Percentiles rank a stretch among this genome's conserved stretches.
These are phyloP conservation scores for Arabidopsis suecica DNA, from an alignment of 345 rosid genomes.

Conservation along the genomic window DNA sequence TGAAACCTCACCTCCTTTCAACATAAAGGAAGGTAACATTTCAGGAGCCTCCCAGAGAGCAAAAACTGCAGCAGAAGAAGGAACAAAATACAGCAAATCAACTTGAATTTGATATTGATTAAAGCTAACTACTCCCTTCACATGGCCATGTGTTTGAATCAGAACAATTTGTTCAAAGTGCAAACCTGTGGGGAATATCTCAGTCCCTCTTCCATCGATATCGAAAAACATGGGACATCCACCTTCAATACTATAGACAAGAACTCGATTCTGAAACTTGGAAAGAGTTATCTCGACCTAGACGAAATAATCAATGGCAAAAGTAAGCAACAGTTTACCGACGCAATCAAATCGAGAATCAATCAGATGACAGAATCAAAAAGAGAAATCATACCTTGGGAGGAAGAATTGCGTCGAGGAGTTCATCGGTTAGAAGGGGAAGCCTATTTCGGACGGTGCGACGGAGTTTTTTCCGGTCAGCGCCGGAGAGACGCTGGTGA, in stretches of 20 bases:
- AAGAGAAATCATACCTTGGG: slow-evolving; percentile 58
- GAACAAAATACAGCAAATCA: slow-evolving; percentile 4
- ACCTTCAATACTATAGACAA: slow-evolving; percentile 76
- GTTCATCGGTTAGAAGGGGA: slow-evolving; percentile 70
- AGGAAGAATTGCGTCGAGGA: slow-evolving; percentile 77
- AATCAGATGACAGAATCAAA: not conserved
- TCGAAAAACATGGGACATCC: slow-evolving; percentile 88
- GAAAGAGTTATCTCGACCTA: slow-evolving; percentile 86
- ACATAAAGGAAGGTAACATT: slow-evolving; percentile 73
- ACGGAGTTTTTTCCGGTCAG: slow-evolving; percentile 86
- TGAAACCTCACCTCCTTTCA: slow-evolving; percentile 95
- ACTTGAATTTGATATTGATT: not conserved
- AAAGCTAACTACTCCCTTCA: slow-evolving; percentile 5
- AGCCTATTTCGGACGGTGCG: slow-evolving; percentile 70
- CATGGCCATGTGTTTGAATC: not conserved
- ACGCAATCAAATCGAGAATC: slow-evolving; percentile 28
- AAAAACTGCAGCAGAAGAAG: slow-evolving; percentile 62
- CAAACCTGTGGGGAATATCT: slow-evolving; percentile 89
- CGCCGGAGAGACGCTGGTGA: slow-evolving; percentile 95
- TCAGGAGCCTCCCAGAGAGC: slow-evolving; percentile 91
- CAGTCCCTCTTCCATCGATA: slow-evolving; percentile 86
- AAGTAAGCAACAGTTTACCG: slow-evolving; percentile 5
- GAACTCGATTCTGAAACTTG: slow-evolving; percentile 84
- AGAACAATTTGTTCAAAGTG: not conserved
- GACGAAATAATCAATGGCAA: slow-evolving; percentile 12